Percentiles rank a stretch among this genome's conserved stretches.
These are phyloP conservation scores for Arthrobotrys entomopaga DNA, from an alignment of 2,329 filamentous ascomycete genomes.

Conservation along the genomic window DNA sequence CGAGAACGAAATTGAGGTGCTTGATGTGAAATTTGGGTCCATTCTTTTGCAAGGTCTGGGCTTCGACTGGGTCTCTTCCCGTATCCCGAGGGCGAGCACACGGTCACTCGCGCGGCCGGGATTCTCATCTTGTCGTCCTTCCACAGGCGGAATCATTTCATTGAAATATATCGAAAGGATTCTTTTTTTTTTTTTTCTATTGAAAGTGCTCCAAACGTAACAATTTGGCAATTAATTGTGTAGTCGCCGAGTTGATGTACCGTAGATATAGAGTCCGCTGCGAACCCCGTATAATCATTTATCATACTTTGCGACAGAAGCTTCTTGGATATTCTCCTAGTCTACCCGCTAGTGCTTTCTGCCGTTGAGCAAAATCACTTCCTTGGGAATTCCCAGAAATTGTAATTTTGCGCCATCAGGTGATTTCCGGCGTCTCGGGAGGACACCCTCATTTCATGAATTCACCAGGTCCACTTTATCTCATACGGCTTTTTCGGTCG, in stretches of 20 bases:
- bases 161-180: no score
- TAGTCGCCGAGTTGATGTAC: no score
- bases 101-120: not conserved
- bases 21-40: conserved; percentile 11
- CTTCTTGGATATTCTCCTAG: conserved; percentile 15
- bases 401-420: conserved; percentile 54
- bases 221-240: no score
- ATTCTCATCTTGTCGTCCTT: not conserved
- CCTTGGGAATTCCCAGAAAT: conserved; percentile 29
- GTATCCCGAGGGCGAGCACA: not conserved
- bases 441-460: conserved; percentile 55
- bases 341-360: conserved; percentile 20
- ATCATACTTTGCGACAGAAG: no score
- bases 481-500: conserved; percentile 13
- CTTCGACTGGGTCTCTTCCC: not conserved
- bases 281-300: no score
- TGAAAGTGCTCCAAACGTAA: no score
- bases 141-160: no score
- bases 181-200: no score
- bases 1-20: conserved; percentile 17
- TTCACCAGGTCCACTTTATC: conserved; percentile 34
- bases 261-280: no score
- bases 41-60: conserved; percentile 2
- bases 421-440: conserved; percentile 55
- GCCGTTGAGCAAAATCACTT: conserved; percentile 12